Conservation (phyloP, 176 grass and related monocot genomes). For the Oryza punctata region DNA sequence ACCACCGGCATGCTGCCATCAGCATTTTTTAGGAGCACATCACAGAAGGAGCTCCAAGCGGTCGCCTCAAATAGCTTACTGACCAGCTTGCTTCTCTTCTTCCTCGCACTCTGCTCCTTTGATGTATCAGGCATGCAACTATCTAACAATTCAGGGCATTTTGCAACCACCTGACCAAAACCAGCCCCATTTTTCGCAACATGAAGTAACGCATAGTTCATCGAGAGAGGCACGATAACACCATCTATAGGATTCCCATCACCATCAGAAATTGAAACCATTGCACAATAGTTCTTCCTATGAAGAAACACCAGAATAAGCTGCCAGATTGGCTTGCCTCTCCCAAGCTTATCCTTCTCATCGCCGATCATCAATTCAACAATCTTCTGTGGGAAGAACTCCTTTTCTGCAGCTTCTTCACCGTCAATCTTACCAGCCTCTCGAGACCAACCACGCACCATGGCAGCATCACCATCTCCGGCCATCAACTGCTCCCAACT, state of each 20-base stretch:
- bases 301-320: constrained; percentile 81
- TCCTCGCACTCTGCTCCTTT: constrained; percentile 51
- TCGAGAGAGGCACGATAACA: constrained; percentile 71
- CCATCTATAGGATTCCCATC: constrained; percentile 57
- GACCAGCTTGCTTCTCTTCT: constrained; percentile 60
- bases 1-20: constrained; percentile 44
- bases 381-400: constrained; percentile 66
- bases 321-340: constrained; percentile 81
- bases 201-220: constrained; percentile 69
- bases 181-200: constrained; percentile 42
- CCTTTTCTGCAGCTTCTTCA: constrained; percentile 36
- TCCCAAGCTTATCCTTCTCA: constrained; percentile 43
- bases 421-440: constrained; percentile 34
- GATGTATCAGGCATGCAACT: constrained; percentile 17
- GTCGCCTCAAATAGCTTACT: constrained; percentile 56
- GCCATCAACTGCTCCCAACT: constrained; percentile 35
- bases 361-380: constrained; percentile 54
- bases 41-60: constrained; percentile 54
- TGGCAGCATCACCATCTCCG: constrained; percentile 42
- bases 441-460: constrained; percentile 50
- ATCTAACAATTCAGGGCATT: constrained; percentile 4
- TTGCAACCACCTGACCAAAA: constrained; percentile 31
- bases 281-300: constrained; percentile 55
- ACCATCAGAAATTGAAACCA: constrained; percentile 54
- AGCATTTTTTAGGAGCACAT: constrained; percentile 50